Percentiles rank a stretch among this genome's conserved stretches.
These are phyloP conservation scores for Ananas comosus DNA, from an alignment of 176 grass and related monocot genomes.

Conservation along the genomic window DNA sequence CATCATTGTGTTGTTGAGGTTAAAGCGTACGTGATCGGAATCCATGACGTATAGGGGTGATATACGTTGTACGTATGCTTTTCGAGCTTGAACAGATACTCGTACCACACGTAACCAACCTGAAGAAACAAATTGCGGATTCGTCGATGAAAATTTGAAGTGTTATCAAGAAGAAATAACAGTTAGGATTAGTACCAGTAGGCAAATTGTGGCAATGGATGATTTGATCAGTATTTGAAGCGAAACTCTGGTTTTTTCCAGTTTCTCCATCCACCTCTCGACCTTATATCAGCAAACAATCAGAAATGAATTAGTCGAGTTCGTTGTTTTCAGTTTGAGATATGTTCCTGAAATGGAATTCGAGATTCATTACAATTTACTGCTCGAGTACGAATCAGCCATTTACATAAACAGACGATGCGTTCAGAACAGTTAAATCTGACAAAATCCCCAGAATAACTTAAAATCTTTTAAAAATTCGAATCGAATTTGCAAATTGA, in stretches of 20 bases:
- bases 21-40: conserved; percentile 17
- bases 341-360: no score
- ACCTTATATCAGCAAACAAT: conserved; percentile 26
- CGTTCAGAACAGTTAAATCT: no score
- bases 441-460: no score
- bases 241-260: conserved; percentile 32
- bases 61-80: conserved; percentile 24
- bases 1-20: neutral
- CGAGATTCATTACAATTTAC: no score
- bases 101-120: conserved; percentile 19
- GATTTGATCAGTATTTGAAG: conserved; percentile 30
- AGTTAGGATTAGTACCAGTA: conserved; percentile 16
- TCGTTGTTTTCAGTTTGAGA: no score
- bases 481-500: no score
- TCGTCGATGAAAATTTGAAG: neutral
- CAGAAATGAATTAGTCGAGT: neutral
- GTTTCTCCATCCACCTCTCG: conserved; percentile 35
- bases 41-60: conserved; percentile 29
- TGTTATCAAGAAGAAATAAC: neutral
- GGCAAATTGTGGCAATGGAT: conserved; percentile 28
- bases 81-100: conserved; percentile 26
- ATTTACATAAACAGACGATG: no score
- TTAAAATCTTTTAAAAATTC: no score
- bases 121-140: neutral
- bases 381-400: no score